These are phyloP conservation scores for Phaeotremella fagi DNA, from an alignment of 768 basidiomycete genomes.

Conservation along the genomic window DNA sequence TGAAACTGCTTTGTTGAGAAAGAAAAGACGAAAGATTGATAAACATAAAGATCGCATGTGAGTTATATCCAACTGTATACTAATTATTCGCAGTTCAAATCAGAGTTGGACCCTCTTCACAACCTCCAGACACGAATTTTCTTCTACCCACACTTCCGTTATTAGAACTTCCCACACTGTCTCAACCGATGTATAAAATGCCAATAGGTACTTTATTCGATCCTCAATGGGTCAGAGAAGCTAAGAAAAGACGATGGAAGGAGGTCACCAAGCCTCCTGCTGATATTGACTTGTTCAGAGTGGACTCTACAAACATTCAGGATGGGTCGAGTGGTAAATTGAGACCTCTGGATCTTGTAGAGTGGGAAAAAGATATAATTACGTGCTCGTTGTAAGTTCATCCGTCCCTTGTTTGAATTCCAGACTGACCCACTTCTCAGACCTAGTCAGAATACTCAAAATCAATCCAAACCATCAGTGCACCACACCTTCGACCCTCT, in stretches of 20 bases:
- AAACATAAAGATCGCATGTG: constrained; percentile 23
- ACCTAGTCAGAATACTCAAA: too few species aligned
- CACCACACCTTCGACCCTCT: constrained; percentile 19
- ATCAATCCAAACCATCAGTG: not conserved
- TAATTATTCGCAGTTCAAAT: constrained; percentile 13
- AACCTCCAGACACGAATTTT: constrained; percentile 11
- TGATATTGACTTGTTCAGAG: constrained; percentile 5
- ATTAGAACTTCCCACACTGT: not conserved
- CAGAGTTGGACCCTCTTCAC: constrained; percentile 8
- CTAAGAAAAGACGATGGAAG: constrained; percentile 9
- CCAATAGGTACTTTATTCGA: constrained; percentile 31
- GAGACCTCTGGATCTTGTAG: constrained; percentile 28
- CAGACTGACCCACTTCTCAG: too few species aligned
- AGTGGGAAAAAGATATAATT: constrained; percentile 46
- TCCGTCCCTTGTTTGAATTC: not conserved
- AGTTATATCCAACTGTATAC: not conserved
- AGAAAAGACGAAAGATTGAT: constrained; percentile 28
- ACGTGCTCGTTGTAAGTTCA: constrained; percentile 31
- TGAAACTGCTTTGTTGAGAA: constrained; percentile 5
- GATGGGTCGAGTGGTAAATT: not conserved
- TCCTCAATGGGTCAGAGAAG: constrained; percentile 27
- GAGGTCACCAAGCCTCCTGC: constrained; percentile 25
- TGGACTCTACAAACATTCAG: not conserved
- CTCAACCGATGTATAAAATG: constrained; percentile 20
- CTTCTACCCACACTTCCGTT: constrained; percentile 11